Evolutionary conservation across 495 filamentous ascomycete genomes (phyloP).

Genomic region (Daldinia caldariorum): DNA sequence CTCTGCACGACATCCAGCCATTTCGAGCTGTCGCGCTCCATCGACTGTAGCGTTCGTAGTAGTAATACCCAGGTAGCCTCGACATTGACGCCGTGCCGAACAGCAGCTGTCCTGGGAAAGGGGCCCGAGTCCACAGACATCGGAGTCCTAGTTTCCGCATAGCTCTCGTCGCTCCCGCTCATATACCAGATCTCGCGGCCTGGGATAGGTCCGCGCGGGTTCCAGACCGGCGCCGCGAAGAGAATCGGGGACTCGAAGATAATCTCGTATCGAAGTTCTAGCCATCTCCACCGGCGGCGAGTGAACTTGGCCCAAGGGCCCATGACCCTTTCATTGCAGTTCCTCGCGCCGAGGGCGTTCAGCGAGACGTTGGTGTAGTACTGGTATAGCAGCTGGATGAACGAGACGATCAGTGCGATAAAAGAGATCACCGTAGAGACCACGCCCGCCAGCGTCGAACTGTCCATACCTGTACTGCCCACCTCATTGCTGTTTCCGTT

Average conservation of each 20-base stretch:
- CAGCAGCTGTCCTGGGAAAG: constrained; percentile 21
- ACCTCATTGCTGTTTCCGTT: constrained; percentile 6
- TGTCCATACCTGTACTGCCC: constrained; percentile 40
- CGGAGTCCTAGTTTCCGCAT: constrained; percentile 47
- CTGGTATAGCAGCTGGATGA: constrained; percentile 56
- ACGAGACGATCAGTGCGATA: constrained; percentile 52
- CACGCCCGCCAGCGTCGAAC: constrained; percentile 31
- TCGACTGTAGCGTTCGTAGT: constrained; percentile 55
- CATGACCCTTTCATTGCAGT: constrained; percentile 56
- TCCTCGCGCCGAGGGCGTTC: constrained; percentile 51
- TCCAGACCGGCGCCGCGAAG: constrained; percentile 56
- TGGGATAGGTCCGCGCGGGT: constrained; percentile 52
- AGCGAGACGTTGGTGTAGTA: constrained; percentile 50
- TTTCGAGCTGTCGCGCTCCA: constrained; percentile 54
- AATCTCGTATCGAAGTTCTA: constrained; percentile 61
- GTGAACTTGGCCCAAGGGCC: constrained; percentile 56
- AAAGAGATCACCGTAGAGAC: constrained; percentile 46
- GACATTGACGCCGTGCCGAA: constrained; percentile 60
- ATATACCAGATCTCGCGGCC: constrained; percentile 50
- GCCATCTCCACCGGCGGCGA: constrained; percentile 51
- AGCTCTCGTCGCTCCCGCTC: constrained; percentile 52
- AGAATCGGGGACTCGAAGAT: constrained; percentile 61
- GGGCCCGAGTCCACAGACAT: constrained; percentile 37
- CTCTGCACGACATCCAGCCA: constrained; percentile 48
- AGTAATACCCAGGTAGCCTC: constrained; percentile 58